phyloP scores from a whole-genome alignment of 1,284 basidiomycete species.

The Acaromyces ingoldii region DNA sequence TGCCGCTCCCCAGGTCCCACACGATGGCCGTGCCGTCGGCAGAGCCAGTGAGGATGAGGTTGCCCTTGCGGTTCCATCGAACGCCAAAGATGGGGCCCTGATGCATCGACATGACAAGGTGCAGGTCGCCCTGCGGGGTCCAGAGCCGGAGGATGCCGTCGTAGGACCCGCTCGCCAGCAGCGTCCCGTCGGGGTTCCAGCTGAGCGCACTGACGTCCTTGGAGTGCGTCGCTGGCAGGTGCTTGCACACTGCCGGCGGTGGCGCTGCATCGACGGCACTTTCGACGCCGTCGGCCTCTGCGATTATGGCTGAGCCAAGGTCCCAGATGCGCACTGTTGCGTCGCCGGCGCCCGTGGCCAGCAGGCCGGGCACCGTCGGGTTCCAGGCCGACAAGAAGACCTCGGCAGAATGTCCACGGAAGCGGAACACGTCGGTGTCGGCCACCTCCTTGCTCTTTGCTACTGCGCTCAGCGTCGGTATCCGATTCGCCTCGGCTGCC shows the following conservation, averaged over 20 bases:
- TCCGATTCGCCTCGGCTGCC: not conserved
- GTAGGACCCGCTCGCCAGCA: slow-evolving; percentile 48
- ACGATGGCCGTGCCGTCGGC: slow-evolving; percentile 49
- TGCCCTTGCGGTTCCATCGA: slow-evolving; percentile 49
- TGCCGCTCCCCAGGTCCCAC: slow-evolving; percentile 50
- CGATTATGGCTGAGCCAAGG: slow-evolving; percentile 12
- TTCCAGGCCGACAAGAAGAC: slow-evolving; percentile 51
- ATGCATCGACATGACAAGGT: slow-evolving; percentile 52
- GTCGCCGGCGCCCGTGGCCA: slow-evolving; percentile 49
- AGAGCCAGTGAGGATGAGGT: slow-evolving; percentile 44
- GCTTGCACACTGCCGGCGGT: slow-evolving; percentile 45
- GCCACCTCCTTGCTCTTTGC: slow-evolving; percentile 15
- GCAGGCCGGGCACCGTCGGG: slow-evolving; percentile 46
- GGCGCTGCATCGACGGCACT: not conserved
- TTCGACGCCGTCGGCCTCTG: not conserved
- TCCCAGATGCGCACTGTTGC: slow-evolving; percentile 52
- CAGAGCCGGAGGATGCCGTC: slow-evolving; percentile 50
- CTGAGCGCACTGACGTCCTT: slow-evolving; percentile 49
- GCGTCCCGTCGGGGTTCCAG: slow-evolving; percentile 51
- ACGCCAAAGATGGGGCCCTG: slow-evolving; percentile 50
- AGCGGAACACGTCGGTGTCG: slow-evolving; percentile 23
- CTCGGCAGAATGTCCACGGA: slow-evolving; percentile 44
- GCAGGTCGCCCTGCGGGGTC: slow-evolving; percentile 50
- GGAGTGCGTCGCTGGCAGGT: slow-evolving; percentile 46
- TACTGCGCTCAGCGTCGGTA: slow-evolving; percentile 1